Evolutionary conservation across 768 basidiomycete genomes (phyloP), one percentile per base, ranked within the genome.

Genomic region (Pleurotus citrinopileatus): DNA sequence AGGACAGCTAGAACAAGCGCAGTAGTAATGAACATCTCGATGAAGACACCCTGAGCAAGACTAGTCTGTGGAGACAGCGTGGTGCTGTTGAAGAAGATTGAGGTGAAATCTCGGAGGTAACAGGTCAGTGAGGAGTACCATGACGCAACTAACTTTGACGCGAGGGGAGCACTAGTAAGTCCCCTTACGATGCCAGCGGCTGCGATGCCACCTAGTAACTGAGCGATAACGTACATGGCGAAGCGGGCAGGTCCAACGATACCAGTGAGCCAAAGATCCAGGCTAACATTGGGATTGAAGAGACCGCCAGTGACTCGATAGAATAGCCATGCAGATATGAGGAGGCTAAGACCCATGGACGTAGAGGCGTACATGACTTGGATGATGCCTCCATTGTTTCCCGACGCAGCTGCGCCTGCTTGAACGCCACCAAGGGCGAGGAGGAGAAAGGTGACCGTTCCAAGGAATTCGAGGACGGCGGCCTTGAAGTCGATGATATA

Each of bases 1-100:
- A 87, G 77, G n/a, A 87, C 81, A 3, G 86, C 72, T 10, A 86
- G 66, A 40, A 82, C 78, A 34, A 87, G 71, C 13, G 74, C 72
- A 13, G 79, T 72, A 13, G 85, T 87, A 59, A 81, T 77, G 65
- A 87, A 86, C 77, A 86, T 82, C 64, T 87, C 86, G 56, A 87
- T 85, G 65, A 87, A 87, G 13, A 85, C 75, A 8, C 73, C 84
- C 64, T 87, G 84, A 0, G 81, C 74, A 4, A 64, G 56, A 65
- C 76, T 86, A 52, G 80, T 65, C 4, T 75, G 77, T 20, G 67
- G 61, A 7, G 72, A 71, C 29, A 82, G 69, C 57, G 66, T 66
- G 4, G 81, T 82, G 58, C 83, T 86, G 55, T 6, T 23, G 54
- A 17, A 29, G 19, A 19, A 32, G 32, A 7, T 34, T 34, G 55